Percentiles rank a stretch among this genome's conserved stretches.
Conservation (phyloP, 768 basidiomycete genomes). For the Russula sp. region DNA sequence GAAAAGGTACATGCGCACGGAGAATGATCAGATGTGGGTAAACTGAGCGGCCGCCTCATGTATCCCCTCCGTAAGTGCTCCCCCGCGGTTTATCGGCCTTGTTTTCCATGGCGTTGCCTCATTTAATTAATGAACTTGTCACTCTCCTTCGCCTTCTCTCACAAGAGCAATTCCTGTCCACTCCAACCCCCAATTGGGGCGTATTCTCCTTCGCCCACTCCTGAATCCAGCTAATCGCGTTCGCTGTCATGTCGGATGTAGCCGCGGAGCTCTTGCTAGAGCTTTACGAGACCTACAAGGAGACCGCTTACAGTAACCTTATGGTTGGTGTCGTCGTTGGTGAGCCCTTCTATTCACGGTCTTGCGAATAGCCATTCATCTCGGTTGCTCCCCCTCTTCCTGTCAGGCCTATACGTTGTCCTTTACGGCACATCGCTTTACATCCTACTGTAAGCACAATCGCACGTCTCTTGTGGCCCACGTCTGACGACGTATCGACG, state of each 20-base stretch:
- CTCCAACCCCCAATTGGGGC: neutral
- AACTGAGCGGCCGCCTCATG: neutral
- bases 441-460: slow-evolving; percentile 11
- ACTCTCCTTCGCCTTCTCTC: neutral
- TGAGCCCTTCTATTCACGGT: neutral
- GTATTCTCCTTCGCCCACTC: neutral
- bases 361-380: neutral
- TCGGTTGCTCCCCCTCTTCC: neutral
- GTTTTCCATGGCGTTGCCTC: too few relatives aligned
- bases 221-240: neutral
- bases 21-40: neutral
- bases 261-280: neutral
- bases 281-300: neutral
- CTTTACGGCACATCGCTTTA: slow-evolving; percentile 10
- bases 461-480: neutral
- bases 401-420: slow-evolving; percentile 7
- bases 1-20: neutral
- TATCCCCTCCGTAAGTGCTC: neutral
- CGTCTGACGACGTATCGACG: neutral
- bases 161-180: neutral
- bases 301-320: slow-evolving; percentile 5
- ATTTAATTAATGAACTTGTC: neutral
- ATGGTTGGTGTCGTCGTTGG: slow-evolving; percentile 14
- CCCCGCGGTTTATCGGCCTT: neutral
- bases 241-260: neutral